A percentile compares a stretch with the other conserved stretches of the same genome.
Conservation (phyloP, 2,329 filamentous ascomycete species). For the Microcyclosporella mali region DNA sequence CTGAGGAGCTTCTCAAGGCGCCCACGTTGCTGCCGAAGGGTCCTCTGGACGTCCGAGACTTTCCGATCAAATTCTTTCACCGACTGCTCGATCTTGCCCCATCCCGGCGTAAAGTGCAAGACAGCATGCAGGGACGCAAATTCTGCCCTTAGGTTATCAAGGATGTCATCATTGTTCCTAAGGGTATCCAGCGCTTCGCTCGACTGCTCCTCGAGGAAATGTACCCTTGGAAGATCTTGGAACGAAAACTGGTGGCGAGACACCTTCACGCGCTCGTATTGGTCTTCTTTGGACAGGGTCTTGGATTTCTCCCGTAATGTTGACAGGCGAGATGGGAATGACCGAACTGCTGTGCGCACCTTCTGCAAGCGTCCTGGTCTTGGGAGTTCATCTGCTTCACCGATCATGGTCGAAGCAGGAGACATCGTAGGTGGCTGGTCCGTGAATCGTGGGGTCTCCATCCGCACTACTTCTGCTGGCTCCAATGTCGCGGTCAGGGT, state of each 20-base stretch:
- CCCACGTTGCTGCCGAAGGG: slow-evolving; percentile 7
- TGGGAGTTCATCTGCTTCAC: too few relatives aligned
- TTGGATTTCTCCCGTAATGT: too few relatives aligned
- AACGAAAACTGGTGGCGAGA: slow-evolving; percentile 22
- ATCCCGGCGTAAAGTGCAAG: neutral
- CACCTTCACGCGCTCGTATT: too few relatives aligned
- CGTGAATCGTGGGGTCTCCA: too few relatives aligned
- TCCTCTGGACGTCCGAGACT: neutral
- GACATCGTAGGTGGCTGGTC: too few relatives aligned
- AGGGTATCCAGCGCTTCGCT: slow-evolving; percentile 33
- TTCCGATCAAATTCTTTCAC: neutral
- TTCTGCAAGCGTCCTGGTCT: too few relatives aligned
- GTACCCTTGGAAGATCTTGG: slow-evolving; percentile 29
- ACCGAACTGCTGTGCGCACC: too few relatives aligned
- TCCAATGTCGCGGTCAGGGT: neutral
- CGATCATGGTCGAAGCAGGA: too few relatives aligned
- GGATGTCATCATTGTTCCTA: slow-evolving; percentile 29
- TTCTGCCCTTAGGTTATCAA: slow-evolving; percentile 13
- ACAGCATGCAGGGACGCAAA: neutral
- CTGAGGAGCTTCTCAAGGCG: slow-evolving; percentile 3
- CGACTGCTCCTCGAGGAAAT: slow-evolving; percentile 34
- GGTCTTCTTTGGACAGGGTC: too few relatives aligned
- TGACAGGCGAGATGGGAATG: too few relatives aligned
- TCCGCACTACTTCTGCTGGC: too few relatives aligned
- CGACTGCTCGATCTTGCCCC: neutral